phyloP scores from a whole-genome alignment of 768 basidiomycete genomes.

The Collybia mongolica region DNA sequence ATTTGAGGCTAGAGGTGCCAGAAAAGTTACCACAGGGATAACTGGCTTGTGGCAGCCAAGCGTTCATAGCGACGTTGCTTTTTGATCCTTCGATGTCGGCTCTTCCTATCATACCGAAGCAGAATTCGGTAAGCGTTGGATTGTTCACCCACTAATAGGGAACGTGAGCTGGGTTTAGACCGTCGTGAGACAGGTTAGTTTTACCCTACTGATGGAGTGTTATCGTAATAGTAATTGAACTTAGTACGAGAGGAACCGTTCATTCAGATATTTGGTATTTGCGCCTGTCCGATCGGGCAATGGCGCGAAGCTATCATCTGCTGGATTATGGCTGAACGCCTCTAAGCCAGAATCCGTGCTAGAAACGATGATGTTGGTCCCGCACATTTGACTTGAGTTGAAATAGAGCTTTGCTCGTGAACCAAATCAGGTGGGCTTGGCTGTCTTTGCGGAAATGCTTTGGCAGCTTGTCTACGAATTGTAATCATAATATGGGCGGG shows the following conservation, averaged over 20 bases:
- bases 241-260: conserved; percentile 84
- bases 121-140: conserved; percentile 30
- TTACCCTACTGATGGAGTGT: conserved; percentile 81
- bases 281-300: conserved; percentile 76
- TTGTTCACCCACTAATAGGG: conserved; percentile 5
- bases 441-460: conserved; percentile 52
- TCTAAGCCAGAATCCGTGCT: conserved; percentile 83
- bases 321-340: conserved; percentile 85
- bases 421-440: conserved; percentile 60
- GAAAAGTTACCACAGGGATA: conserved; percentile 80
- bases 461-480: conserved; percentile 51
- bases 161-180: conserved; percentile 75
- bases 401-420: conserved; percentile 71
- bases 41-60: conserved; percentile 83
- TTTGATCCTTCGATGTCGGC: conserved; percentile 15
- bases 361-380: conserved; percentile 71
- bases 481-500: conserved; percentile 66
- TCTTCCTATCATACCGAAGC: conserved; percentile 16
- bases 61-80: conserved; percentile 76
- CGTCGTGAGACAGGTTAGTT: conserved; percentile 85
- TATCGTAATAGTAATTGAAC: conserved; percentile 75
- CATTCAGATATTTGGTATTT: conserved; percentile 84
- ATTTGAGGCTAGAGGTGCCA: conserved; percentile 81
- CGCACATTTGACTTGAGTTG: conserved; percentile 61
- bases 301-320: conserved; percentile 80